A percentile compares a stretch with the other conserved stretches of the same genome.
These are phyloP conservation scores for Clonostachys byssicola DNA, from an alignment of 2,329 filamentous ascomycete genomes.

Conservation along the genomic window DNA sequence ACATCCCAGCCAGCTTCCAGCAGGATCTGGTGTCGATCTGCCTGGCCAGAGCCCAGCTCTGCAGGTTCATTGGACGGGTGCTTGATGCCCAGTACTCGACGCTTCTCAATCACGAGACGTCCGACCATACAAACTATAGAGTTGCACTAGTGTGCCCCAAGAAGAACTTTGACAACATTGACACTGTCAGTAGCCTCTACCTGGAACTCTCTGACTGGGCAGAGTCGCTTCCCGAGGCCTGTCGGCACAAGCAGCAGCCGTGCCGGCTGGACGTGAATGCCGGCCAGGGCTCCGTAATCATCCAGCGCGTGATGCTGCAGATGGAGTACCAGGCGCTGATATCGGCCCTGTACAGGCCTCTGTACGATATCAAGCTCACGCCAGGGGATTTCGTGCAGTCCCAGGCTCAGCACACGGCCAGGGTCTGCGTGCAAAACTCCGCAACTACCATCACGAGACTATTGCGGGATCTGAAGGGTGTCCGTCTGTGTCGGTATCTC, in stretches of 20 bases:
- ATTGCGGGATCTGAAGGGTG: not conserved
- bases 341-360: not conserved
- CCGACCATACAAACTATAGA: not conserved
- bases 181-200: not conserved
- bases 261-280: too few species aligned
- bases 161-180: not conserved
- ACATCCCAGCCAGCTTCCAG: constrained; percentile 68
- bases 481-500: not conserved
- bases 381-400: not conserved
- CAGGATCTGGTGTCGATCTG: constrained; percentile 80
- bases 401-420: not conserved
- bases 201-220: not conserved
- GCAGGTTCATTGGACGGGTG: constrained; percentile 68
- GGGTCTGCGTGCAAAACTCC: not conserved
- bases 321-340: not conserved
- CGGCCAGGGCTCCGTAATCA: not conserved
- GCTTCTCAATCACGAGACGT: not conserved
- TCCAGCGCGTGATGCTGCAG: not conserved
- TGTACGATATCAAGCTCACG: too few species aligned
- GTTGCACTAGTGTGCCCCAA: not conserved
- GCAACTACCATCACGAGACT: not conserved
- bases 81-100: not conserved
- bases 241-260: not conserved
- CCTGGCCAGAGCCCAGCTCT: constrained; percentile 86
- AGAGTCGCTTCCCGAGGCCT: not conserved